phyloP scores from a whole-genome alignment of 495 filamentous ascomycete genomes.

The Daldinia loculata region DNA sequence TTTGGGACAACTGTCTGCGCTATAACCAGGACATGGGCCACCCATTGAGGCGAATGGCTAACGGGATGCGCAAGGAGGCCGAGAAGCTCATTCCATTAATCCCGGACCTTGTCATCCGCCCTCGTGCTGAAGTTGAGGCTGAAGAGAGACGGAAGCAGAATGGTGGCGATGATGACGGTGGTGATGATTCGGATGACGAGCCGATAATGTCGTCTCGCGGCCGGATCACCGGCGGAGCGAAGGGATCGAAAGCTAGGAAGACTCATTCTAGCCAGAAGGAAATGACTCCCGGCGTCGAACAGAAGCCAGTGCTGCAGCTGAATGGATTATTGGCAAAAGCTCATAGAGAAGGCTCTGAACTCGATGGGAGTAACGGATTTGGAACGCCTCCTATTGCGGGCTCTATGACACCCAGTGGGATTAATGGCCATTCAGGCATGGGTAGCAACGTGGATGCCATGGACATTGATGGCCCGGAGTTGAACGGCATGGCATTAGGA shows the following conservation, averaged over 20 bases:
- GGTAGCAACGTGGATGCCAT: conserved; percentile 80
- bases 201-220: conserved; percentile 98
- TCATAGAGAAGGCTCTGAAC: conserved; percentile 60
- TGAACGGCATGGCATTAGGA: conserved; percentile 66
- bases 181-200: conserved; percentile 94
- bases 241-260: conserved; percentile 83
- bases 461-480: conserved; percentile 78
- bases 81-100: conserved; percentile 95
- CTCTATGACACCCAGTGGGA: conserved; percentile 78
- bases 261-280: conserved; percentile 79
- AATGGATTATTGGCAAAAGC: conserved; percentile 61
- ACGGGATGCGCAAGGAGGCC: conserved; percentile 95
- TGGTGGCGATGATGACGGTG: conserved; percentile 79
- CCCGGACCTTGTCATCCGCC: conserved; percentile 86
- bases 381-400: conserved; percentile 81
- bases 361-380: conserved; percentile 81
- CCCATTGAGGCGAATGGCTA: conserved; percentile 88
- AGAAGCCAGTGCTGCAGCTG: conserved; percentile 63
- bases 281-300: conserved; percentile 74
- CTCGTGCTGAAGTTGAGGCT: conserved; percentile 94
- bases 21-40: conserved; percentile 93
- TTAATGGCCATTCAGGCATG: conserved; percentile 69
- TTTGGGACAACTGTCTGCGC: conserved; percentile 94
- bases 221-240: conserved; percentile 81
- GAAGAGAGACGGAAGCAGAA: conserved; percentile 87